Conservation (phyloP, 352 stramenopile genomes). For the Globisporangium parvum region DNA sequence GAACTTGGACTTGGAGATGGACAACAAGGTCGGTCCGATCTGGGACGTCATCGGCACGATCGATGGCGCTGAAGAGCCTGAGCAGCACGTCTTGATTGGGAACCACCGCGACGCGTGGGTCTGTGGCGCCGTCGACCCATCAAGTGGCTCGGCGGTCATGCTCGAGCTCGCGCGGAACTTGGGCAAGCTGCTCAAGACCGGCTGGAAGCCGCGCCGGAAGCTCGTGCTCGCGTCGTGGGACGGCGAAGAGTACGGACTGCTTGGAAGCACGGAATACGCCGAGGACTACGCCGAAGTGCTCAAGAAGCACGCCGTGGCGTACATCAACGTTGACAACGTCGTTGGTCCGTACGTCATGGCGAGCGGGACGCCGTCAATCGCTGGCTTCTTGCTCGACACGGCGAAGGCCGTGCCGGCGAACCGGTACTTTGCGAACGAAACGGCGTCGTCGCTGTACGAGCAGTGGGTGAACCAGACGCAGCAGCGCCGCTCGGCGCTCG, state of each 20-base stretch:
- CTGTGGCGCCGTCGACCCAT: conserved; percentile 82
- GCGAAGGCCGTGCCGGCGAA: conserved; percentile 52
- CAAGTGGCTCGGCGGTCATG: conserved; percentile 69
- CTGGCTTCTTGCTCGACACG: conserved; percentile 43
- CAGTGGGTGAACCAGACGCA: conserved; percentile 30
- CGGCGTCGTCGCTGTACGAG: conserved; percentile 25
- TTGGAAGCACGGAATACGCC: conserved; percentile 80
- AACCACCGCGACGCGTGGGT: conserved; percentile 92
- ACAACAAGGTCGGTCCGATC: conserved; percentile 76
- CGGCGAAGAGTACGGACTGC: conserved; percentile 78
- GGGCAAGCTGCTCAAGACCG: conserved; percentile 46
- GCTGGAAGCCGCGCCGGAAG: conserved; percentile 66
- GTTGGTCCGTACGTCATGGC: conserved; percentile 45
- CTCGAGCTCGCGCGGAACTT: conserved; percentile 79
- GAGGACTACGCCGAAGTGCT: conserved; percentile 55
- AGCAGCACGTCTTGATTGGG: conserved; percentile 77
- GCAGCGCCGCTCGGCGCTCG: conserved; percentile 11
- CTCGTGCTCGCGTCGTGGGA: conserved; percentile 83
- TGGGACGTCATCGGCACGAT: conserved; percentile 88
- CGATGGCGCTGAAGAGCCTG: conserved; percentile 41
- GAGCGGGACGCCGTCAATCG: conserved; percentile 61
- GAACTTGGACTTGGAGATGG: conserved; percentile 58
- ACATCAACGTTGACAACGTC: conserved; percentile 84
- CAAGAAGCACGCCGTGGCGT: conserved; percentile 55
- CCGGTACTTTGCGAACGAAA: conserved; percentile 23